Evolutionary conservation across 176 grass and related monocot genomes (phyloP), one percentile per base, ranked within the genome.

Genomic region (Aegilops bicornis): DNA sequence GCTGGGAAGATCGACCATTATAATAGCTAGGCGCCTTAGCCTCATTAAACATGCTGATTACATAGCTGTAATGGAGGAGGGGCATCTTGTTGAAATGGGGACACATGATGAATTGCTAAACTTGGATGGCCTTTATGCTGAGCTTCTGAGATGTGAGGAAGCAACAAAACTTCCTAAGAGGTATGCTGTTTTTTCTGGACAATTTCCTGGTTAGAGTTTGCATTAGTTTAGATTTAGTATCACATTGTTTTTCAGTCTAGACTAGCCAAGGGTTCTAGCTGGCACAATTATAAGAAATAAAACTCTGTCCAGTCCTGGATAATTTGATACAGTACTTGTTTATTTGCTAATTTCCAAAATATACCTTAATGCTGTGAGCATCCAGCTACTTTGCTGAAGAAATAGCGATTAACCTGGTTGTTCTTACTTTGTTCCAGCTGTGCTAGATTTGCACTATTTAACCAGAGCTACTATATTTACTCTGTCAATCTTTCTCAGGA

Each of bases 61-160:
- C 74, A 99, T 96, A 85, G 97, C 97, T 64, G 97, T 96, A 79
- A 96, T 99, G 97, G 97, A 99, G 78, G 97, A 99, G 80, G 97
- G 97, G 6, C 97, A 96, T 88, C 92, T 99, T 66, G 92, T 99
- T 88, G 97, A 99, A 90, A 99, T 99, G 97, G 97, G 97, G 58
- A 97, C 97, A 42, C 97, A 99, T 83, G 94, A 96, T 84, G 97
- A 99, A 82, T 84, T 99, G 73, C 77, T 99, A 50, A 94, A 91
- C 80, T 90, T 96, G 83, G 92, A 96, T 93, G 97, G 94, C 43
- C 87, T 99, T 80, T 99, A 99, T 84, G 92, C 97, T 27, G 97
- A 99, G 72, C 92, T 99, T 86, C 82, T 99, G 67, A 91, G 97
- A 84, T 99, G 97, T 23, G 97, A 99, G 79, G 97, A 99, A 87